Percentiles rank a stretch among this genome's conserved stretches.
Conservation (phyloP, 129 eudicot species). For the Lactuca sativa region DNA sequence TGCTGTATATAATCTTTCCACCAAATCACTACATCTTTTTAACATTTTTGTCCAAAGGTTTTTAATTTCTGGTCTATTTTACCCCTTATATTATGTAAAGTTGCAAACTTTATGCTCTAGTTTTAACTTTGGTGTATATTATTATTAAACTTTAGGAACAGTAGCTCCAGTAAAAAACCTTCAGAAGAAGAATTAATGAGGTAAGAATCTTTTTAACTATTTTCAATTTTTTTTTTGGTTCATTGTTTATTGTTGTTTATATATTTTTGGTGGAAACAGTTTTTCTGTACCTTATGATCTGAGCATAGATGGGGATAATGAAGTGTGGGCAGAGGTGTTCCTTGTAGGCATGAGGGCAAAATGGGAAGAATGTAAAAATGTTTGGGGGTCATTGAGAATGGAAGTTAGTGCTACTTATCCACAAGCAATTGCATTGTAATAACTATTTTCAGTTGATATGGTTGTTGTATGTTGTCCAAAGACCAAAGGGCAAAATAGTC, state of each 20-base stretch:
- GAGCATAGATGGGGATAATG: conserved; percentile 71
- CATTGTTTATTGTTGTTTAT: not conserved
- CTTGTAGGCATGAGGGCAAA: conserved; percentile 42
- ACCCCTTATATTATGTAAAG: not conserved
- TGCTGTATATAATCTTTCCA: conserved; percentile 80
- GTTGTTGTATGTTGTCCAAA: not conserved
- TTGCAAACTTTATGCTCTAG: not conserved
- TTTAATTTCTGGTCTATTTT: conserved; percentile 7
- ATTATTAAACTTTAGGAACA: conserved; percentile 47
- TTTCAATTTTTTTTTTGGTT: not conserved
- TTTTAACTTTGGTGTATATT: not conserved
- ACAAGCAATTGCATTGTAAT: conserved; percentile 77
- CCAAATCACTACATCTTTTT: conserved; percentile 70
- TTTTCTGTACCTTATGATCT: conserved; percentile 87
- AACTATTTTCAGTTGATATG: conserved; percentile 14
- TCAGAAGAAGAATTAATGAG: conserved; percentile 79
- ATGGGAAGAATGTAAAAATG: conserved; percentile 60
- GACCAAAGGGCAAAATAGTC: conserved; percentile 17
- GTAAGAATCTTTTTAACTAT: conserved; percentile 32
- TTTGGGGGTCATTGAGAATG: conserved; percentile 74
- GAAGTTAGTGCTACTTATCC: conserved; percentile 79
- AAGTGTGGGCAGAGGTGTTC: conserved; percentile 70
- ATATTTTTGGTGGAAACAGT: conserved; percentile 39
- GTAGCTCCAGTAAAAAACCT: conserved; percentile 37
- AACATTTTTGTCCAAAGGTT: conserved; percentile 67